Conservation (phyloP, 2,329 filamentous ascomycete genomes). For the Arthrobotrys megalospora region DNA sequence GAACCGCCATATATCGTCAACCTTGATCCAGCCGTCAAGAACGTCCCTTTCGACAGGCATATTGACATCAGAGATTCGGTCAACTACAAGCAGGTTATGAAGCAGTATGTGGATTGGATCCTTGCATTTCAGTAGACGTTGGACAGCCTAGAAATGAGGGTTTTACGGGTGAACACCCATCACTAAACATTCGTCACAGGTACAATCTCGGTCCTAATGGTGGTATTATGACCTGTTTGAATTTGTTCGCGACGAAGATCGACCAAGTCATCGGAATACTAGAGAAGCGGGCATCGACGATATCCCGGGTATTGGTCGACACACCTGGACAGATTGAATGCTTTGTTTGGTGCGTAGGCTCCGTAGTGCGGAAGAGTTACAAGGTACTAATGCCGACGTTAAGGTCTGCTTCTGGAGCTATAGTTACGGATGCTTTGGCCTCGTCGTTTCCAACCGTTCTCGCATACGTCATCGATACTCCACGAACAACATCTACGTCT, state of each 20-base stretch:
- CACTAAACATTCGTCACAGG: constrained; percentile 23
- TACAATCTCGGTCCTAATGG: constrained; percentile 93
- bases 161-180: neutral
- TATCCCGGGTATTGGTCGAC: constrained; percentile 90
- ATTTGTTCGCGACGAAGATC: constrained; percentile 97
- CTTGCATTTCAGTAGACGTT: neutral
- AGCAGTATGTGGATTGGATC: constrained; percentile 77
- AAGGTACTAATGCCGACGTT: constrained; percentile 2
- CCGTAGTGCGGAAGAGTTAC: neutral
- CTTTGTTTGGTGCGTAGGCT: constrained; percentile 85
- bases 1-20: constrained; percentile 95
- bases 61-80: constrained; percentile 99
- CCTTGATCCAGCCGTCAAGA: constrained; percentile 93
- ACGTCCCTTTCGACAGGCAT: constrained; percentile 94
- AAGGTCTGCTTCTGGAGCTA: constrained; percentile 82
- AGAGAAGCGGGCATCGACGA: constrained; percentile 86
- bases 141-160: neutral
- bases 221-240: constrained; percentile 93
- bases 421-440: constrained; percentile 91
- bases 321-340: constrained; percentile 98
- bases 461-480: constrained; percentile 86
- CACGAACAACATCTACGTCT: constrained; percentile 89
- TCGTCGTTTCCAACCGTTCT: constrained; percentile 97
- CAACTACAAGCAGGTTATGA: constrained; percentile 99
- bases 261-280: constrained; percentile 92